Evolutionary conservation across 192 early-diverging fungal genomes (phyloP).

Genomic region (Entomortierella chlamydospora): DNA sequence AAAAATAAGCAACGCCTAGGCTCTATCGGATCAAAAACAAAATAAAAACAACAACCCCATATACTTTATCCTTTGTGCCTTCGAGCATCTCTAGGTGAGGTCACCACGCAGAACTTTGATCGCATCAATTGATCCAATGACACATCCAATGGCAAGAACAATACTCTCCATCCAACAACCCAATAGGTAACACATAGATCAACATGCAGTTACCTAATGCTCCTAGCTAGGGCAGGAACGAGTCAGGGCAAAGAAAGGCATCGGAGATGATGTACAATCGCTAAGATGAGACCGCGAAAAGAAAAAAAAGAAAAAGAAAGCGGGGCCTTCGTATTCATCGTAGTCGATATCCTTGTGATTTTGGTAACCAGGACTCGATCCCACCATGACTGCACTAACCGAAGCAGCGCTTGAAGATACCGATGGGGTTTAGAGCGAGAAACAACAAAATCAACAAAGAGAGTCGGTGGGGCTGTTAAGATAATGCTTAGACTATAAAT

Average conservation of each 20-base stretch:
- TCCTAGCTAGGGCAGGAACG: conserved; percentile 69
- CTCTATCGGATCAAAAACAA: too few species aligned
- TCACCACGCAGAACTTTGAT: conserved; percentile 66
- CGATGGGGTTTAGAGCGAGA: too few species aligned
- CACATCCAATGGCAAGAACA: conserved; percentile 56
- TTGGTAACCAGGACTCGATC: conserved; percentile 61
- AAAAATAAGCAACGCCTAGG: too few species aligned
- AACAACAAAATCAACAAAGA: too few species aligned
- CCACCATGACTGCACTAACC: conserved; percentile 65
- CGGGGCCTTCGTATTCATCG: too few species aligned
- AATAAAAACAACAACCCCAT: too few species aligned
- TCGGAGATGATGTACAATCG: conserved; percentile 73
- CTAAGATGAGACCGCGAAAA: conserved; percentile 65
- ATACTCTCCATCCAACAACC: conserved; percentile 61
- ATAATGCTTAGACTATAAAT: too few species aligned
- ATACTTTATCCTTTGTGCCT: neutral
- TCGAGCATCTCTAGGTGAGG: conserved; percentile 28
- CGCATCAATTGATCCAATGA: conserved; percentile 74
- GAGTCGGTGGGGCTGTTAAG: too few species aligned
- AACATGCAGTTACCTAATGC: conserved; percentile 65
- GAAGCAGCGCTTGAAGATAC: conserved; percentile 67
- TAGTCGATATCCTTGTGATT: conserved; percentile 54
- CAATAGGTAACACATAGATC: conserved; percentile 68
- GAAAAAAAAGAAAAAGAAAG: too few species aligned
- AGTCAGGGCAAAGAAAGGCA: conserved; percentile 74